phyloP scores from a whole-genome alignment of 257 asterid species.

The Ajuga chamaepitys region DNA sequence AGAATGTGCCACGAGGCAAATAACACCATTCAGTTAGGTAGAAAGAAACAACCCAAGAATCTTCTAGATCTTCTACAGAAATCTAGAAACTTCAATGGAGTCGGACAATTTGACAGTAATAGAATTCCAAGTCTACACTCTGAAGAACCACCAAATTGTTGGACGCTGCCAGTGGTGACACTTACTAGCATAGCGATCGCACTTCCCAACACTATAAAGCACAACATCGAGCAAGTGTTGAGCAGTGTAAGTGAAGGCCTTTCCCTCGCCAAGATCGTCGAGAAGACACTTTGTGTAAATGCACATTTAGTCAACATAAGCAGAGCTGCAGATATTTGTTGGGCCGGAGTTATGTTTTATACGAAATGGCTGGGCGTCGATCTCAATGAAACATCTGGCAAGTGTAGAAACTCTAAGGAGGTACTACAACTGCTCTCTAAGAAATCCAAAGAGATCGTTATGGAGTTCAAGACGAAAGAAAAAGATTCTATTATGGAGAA shows the following conservation, averaged over 20 bases:
- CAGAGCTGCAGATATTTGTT: constrained; percentile 12
- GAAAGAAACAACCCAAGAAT: no score
- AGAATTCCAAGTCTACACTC: constrained; percentile 3
- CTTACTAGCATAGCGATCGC: constrained; percentile 27
- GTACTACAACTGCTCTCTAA: neutral
- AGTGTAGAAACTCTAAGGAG: neutral
- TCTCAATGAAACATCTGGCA: no score
- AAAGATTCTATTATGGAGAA: neutral
- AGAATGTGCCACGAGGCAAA: no score
- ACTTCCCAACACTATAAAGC: constrained; percentile 5
- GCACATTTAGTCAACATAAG: neutral
- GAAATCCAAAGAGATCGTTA: neutral
- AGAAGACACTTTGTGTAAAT: no score
- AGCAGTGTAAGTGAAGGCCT: constrained; percentile 14
- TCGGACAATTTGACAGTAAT: constrained; percentile 8
- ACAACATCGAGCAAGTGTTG: neutral
- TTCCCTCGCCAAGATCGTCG: no score
- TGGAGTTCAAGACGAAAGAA: neutral
- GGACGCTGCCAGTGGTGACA: no score
- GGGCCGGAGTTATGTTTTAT: constrained; percentile 21
- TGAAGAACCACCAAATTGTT: constrained; percentile 19
- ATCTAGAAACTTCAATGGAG: no score
- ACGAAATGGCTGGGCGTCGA: constrained; percentile 20
- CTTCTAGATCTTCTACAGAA: no score
- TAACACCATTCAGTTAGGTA: no score